These are phyloP conservation scores for Domatiomyces globalis DNA, from an alignment of 2,329 filamentous ascomycete genomes.

Conservation along the genomic window DNA sequence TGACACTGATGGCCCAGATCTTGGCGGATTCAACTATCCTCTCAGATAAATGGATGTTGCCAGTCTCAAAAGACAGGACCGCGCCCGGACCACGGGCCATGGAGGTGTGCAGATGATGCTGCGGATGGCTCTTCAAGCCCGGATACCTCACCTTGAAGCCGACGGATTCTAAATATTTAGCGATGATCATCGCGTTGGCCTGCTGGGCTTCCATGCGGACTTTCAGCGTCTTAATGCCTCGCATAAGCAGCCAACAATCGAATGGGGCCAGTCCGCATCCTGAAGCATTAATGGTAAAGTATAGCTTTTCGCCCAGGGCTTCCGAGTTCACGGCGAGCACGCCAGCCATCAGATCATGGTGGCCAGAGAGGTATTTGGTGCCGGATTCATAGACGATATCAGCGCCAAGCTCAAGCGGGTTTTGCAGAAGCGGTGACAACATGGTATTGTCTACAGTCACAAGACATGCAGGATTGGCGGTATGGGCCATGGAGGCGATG, in stretches of 20 bases:
- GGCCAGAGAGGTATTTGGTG: constrained; percentile 93
- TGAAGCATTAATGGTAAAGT: constrained; percentile 92
- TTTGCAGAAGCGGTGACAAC: constrained; percentile 87
- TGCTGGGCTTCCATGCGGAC: constrained; percentile 99
- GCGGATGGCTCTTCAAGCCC: constrained; percentile 83
- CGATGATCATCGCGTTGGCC: constrained; percentile 70
- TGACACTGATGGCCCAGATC: constrained; percentile 90
- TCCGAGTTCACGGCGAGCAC: constrained; percentile 83
- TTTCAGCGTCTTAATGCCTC: constrained; percentile 88
- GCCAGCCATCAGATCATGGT: constrained; percentile 98
- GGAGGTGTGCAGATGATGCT: constrained; percentile 90
- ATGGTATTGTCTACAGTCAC: constrained; percentile 98
- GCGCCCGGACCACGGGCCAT: constrained; percentile 90
- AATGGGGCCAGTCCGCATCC: constrained; percentile 90
- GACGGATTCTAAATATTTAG: constrained; percentile 62
- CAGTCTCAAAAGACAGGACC: constrained; percentile 91
- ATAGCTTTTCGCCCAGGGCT: constrained; percentile 72
- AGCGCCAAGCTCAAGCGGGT: constrained; percentile 84
- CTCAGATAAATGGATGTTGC: constrained; percentile 68
- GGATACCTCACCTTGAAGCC: constrained; percentile 95
- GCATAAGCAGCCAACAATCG: constrained; percentile 88
- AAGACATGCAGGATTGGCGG: constrained; percentile 60
- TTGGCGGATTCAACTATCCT: constrained; percentile 86
- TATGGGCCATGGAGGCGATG: constrained; percentile 64
- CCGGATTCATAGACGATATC: constrained; percentile 96